Base-by-base conservation (phyloP, 2,329 filamentous ascomycete genomes). In the Mycosphaerelloides madeirae region DNA sequence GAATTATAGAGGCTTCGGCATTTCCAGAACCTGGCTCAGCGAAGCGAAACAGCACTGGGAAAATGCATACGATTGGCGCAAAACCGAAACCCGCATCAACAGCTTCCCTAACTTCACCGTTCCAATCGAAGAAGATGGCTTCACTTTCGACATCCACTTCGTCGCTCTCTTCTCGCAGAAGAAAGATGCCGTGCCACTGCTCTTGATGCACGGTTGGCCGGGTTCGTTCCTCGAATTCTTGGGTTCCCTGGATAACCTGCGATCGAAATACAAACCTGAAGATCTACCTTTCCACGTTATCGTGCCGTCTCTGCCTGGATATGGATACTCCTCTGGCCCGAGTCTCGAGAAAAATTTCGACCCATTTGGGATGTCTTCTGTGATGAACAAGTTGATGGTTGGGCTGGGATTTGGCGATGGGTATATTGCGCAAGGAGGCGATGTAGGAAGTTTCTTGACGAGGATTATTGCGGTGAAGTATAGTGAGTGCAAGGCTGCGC, bases 401-500 rank as follows among this genome's bases (percentile, higher is more conserved):
- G 65, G 65, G 0, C 67, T 81, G 3, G 79, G 78, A 0, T 78
- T 81, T 36, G 66, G 64, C 0, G 48, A 51, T 1, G 73, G 72
- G 2, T 81, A 81, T 49, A 58, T 79, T 6, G 68, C 69, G 0
- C 77, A 81, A 57, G 79, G 79, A 8, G 79, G 79, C 3, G 79
- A 83, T 52, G 64, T 81, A 2, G 75, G 77, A 2, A 69, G 67
- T 33, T 60, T 66, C 19, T 44, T 79, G 3, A 62, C 68, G 0
- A 61, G 74, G 11, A 50, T 68, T 0, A 56, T 80, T 34, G 70
- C 68, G 3, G 64, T 61, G 0, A 60, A 57, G 1, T 68, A 70
- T 36, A 56, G 68, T 0, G 67, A 70, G 35, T 79, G 75, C 59
- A 77, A 74, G 59, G 76, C 68, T 25, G 59, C 64, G 35, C 55